Evolutionary conservation across 345 rosid species (phyloP).

Genomic region (Hibiscus syriacus): DNA sequence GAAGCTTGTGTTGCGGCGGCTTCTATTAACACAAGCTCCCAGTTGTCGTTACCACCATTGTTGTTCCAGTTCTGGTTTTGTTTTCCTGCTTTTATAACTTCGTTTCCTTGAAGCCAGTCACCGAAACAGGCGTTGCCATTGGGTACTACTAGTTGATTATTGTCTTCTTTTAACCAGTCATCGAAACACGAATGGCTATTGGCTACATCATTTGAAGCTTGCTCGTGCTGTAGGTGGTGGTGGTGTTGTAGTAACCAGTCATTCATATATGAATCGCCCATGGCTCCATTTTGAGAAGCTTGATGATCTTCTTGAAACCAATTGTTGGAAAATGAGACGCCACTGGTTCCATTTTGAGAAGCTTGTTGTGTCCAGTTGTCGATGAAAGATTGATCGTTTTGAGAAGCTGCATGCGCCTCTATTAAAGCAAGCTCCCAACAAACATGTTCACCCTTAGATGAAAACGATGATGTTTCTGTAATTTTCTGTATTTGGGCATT

Average conservation of each 20-base stretch:
- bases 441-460: constrained; percentile 15
- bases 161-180: neutral
- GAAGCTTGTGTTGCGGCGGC: constrained; percentile 18
- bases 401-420: constrained; percentile 17
- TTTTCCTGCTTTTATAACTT: neutral
- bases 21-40: constrained; percentile 54
- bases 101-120: neutral
- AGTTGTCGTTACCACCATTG: constrained; percentile 19
- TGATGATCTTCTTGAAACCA: too few species aligned
- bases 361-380: neutral
- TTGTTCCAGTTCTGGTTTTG: neutral
- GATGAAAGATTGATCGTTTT: constrained; percentile 4
- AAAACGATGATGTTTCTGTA: constrained; percentile 6
- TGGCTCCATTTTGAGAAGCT: too few species aligned
- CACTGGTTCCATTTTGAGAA: neutral
- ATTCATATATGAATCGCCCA: too few species aligned
- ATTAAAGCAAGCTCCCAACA: constrained; percentile 54
- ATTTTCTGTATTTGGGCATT: too few species aligned
- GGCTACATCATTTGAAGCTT: neutral
- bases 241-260: neutral
- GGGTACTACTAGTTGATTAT: neutral
- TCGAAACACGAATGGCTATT: too few species aligned
- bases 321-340: neutral
- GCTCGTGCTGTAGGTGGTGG: neutral
- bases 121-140: neutral